Base-by-base conservation (phyloP, 2,329 filamentous ascomycete genomes). In the Colletotrichum liriopes region DNA sequence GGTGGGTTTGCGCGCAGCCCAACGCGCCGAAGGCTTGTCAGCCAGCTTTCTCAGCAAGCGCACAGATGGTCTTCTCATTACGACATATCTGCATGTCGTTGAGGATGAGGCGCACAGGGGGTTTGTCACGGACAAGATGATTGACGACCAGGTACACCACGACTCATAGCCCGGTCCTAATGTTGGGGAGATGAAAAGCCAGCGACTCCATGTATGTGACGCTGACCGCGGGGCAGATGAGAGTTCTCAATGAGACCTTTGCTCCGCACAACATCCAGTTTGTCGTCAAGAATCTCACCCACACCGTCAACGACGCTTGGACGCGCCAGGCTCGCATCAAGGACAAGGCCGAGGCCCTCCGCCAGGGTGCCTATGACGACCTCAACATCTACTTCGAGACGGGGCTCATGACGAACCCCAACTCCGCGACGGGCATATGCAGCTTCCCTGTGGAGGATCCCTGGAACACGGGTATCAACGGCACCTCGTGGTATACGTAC, bases 311-410 rank as follows among this genome's bases (percentile, higher is more conserved):
- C 32, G 45, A 65, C 26, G 56, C 55, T 41, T 74, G 65, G 71
- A 72, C 72, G 18, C 45, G 39, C 3, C 54, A 68, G 11, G 59
- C 62, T 8, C 62, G 71, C 23, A 58, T 73, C 60, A 65, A 37
- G n/a, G 70, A 70, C 1, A 68, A 70, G 20, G 70, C 65, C 9
- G 66, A 72, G 29, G 41, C 65, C 20, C 70, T 72, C 3, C 81
- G 82, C 65, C 80, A 82, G 77, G 81, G 81, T 59, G 76, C 72
- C 59, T 82, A 82, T 74, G 55, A 76, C 6, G 78, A 83, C 59
- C 80, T 86, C 49, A 86, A 86, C 78, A 45, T 86, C 55, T 86
- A 85, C 79, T 84, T 84, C 59, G 65, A 76, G 65, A 72, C 66
- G 20, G 72, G 73, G 18, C 54, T 76, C 39, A 67, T 71, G 67